phyloP scores from a whole-genome alignment of 108 stramenopile genomes.

The Skeletonema grethae region DNA sequence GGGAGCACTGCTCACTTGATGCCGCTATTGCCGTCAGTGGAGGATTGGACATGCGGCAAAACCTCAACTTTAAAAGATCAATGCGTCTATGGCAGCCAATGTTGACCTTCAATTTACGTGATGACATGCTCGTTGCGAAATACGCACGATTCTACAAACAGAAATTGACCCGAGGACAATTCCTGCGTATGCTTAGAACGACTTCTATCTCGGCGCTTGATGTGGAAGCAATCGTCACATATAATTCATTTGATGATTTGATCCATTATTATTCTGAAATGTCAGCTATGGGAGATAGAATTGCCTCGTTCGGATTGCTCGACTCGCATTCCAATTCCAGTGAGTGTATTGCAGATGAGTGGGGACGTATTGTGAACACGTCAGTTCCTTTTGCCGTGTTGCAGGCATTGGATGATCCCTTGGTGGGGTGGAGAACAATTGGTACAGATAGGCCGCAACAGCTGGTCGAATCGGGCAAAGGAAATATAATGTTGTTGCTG shows the following conservation, averaged over 20 bases:
- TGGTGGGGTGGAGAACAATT: constrained; percentile 74
- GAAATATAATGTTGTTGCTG: constrained; percentile 68
- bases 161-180: constrained; percentile 55
- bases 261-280: constrained; percentile 83
- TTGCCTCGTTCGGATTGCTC: constrained; percentile 38
- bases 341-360: background rate
- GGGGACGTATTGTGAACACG: constrained; percentile 67
- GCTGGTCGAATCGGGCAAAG: constrained; percentile 63
- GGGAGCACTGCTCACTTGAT: constrained; percentile 68
- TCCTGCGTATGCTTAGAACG: constrained; percentile 62
- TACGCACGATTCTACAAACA: constrained; percentile 65
- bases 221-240: constrained; percentile 70
- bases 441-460: constrained; percentile 61
- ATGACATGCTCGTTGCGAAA: constrained; percentile 60
- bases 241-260: constrained; percentile 74
- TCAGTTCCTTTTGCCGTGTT: constrained; percentile 71
- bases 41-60: constrained; percentile 84
- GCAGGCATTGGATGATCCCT: constrained; percentile 82
- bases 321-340: constrained; percentile 7
- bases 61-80: constrained; percentile 63
- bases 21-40: constrained; percentile 77
- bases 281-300: constrained; percentile 74
- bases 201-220: constrained; percentile 75
- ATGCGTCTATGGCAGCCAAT: constrained; percentile 92
- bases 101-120: constrained; percentile 66